These are phyloP conservation scores for Santalum album DNA, from an alignment of 164 flowering plant species.

Conservation along the genomic window DNA sequence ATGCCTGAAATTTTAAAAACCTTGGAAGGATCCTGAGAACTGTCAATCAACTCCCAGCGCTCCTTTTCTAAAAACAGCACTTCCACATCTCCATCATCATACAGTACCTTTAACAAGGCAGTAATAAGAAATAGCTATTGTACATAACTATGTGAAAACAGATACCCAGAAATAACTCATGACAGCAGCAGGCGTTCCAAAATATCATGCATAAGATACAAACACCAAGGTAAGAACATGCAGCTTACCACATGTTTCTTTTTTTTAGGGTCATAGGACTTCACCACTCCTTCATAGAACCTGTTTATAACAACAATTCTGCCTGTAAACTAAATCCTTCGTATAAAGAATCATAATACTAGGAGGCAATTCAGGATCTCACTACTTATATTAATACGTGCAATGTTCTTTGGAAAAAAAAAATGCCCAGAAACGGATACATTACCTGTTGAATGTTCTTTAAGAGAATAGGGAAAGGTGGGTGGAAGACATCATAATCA, in stretches of 20 bases:
- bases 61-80: conserved; percentile 68
- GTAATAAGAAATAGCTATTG: neutral
- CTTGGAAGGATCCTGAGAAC: conserved; percentile 38
- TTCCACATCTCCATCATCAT: conserved; percentile 94
- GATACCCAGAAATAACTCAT: neutral
- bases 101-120: conserved; percentile 48
- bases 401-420: too few species aligned
- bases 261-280: conserved; percentile 61
- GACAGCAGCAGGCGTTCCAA: too few species aligned
- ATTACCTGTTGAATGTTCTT: too few species aligned
- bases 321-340: conserved; percentile 2
- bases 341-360: too few species aligned
- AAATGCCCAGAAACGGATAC: too few species aligned
- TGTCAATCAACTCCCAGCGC: conserved; percentile 70
- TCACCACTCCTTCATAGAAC: conserved; percentile 83
- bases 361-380: too few species aligned
- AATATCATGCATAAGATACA: too few species aligned
- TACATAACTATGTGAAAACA: neutral
- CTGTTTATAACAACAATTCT: conserved; percentile 46
- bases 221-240: too few species aligned
- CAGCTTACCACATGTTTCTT: conserved; percentile 71
- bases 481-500: too few species aligned
- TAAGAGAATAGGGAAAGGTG: too few species aligned
- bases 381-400: too few species aligned
- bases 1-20: conserved; percentile 28